Evolutionary conservation across 129 eudicot genomes (phyloP).

Genomic region (Silybum marianum): DNA sequence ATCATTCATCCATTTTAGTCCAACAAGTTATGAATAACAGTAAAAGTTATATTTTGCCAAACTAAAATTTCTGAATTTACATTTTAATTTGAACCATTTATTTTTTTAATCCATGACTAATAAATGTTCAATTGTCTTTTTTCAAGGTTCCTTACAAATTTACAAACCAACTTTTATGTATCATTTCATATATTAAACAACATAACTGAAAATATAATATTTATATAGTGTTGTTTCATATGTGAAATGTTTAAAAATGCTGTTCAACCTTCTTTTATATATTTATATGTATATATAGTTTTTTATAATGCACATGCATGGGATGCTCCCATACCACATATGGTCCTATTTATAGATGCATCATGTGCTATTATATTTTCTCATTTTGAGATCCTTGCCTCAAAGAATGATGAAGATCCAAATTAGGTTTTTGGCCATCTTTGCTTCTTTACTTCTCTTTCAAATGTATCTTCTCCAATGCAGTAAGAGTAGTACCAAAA

Average conservation of each 20-base stretch:
- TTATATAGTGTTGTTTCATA: background rate
- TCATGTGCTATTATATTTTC: slow-evolving; percentile 12
- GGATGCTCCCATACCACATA: slow-evolving; percentile 13
- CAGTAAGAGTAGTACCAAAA: background rate
- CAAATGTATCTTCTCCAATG: slow-evolving; percentile 17
- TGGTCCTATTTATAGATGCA: slow-evolving; percentile 20
- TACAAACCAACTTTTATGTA: background rate
- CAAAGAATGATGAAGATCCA: slow-evolving; percentile 31
- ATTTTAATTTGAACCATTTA: too few relatives aligned
- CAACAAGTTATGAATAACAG: background rate
- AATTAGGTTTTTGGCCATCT: slow-evolving; percentile 24
- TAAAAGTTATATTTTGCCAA: background rate
- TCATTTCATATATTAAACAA: background rate
- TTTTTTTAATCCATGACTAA: too few relatives aligned
- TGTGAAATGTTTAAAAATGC: background rate
- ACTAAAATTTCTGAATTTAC: background rate
- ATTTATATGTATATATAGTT: background rate
- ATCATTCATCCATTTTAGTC: background rate
- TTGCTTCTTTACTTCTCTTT: slow-evolving; percentile 30
- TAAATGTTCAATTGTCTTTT: too few relatives aligned
- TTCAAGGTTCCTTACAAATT: too few relatives aligned
- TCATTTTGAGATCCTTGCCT: slow-evolving; percentile 26
- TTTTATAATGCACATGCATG: slow-evolving; percentile 29
- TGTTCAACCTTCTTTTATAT: background rate
- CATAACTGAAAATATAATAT: background rate